Conservation (phyloP, 768 basidiomycete species). For the Peribolospora kevripleyi region DNA sequence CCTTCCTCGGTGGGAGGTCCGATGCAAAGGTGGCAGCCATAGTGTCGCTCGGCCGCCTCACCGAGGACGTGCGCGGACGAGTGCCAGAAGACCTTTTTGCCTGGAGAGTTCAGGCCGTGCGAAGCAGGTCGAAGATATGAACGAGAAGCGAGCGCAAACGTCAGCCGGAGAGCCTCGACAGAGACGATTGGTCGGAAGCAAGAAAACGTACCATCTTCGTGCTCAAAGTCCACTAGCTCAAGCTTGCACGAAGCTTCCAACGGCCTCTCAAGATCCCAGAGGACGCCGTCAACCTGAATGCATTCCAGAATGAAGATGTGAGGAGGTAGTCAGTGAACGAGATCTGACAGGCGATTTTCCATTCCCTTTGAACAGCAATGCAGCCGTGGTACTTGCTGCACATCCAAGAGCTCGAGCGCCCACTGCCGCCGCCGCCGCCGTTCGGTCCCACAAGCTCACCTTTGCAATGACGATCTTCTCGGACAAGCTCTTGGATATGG, state of each 20-base stretch:
- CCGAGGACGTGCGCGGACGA: constrained; percentile 96
- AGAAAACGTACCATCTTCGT: constrained; percentile 42
- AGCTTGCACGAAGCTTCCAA: constrained; percentile 61
- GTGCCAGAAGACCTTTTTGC: constrained; percentile 98
- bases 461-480: constrained; percentile 85
- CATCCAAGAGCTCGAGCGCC: neutral
- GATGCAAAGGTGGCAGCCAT: constrained; percentile 87
- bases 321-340: no score
- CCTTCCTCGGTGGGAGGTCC: constrained; percentile 94
- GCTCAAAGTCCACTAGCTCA: constrained; percentile 73
- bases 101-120: constrained; percentile 23
- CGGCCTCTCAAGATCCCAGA: constrained; percentile 91
- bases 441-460: constrained; percentile 22
- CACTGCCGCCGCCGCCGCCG: no score
- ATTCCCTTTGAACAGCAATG: no score
- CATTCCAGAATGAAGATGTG: no score
- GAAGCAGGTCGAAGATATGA: neutral
- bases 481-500: constrained; percentile 59
- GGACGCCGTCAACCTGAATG: constrained; percentile 45
- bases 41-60: constrained; percentile 84
- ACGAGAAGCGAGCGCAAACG: no score
- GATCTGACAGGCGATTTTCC: no score
- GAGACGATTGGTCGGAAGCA: neutral
- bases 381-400: no score
- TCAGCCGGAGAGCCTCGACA: no score